Evolutionary conservation across 192 early-diverging fungal genomes (phyloP).

Genomic region (Cetraspora pellucida): DNA sequence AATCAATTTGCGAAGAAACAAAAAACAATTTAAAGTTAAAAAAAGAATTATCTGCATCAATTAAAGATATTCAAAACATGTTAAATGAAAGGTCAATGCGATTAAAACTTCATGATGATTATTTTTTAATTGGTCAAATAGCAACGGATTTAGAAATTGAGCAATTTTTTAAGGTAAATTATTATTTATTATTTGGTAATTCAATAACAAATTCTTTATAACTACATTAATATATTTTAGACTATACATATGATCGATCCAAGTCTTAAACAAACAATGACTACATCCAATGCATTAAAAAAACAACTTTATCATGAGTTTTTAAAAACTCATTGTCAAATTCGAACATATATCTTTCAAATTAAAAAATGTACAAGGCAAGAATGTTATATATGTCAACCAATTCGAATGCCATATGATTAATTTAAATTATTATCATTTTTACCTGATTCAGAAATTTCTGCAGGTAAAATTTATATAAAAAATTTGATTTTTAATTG

Average conservation of each 20-base stretch:
- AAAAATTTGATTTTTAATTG: neutral
- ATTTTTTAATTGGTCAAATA: too few species aligned
- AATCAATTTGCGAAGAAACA: neutral
- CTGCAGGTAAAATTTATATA: neutral
- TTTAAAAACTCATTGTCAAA: constrained; percentile 2
- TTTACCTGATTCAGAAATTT: constrained; percentile 1
- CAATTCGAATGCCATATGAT: neutral
- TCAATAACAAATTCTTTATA: too few species aligned
- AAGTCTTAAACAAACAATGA: neutral
- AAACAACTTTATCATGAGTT: neutral
- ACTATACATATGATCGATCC: too few species aligned
- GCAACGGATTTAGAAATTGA: too few species aligned
- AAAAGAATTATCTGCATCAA: neutral
- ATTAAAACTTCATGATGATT: too few species aligned
- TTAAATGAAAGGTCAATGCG: too few species aligned
- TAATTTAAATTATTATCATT: neutral
- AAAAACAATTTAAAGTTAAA: neutral
- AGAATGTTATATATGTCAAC: neutral
- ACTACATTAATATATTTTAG: too few species aligned
- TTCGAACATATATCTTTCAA: neutral
- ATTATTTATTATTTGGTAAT: too few species aligned
- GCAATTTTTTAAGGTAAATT: too few species aligned
- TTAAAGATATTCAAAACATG: neutral
- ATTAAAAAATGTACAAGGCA: neutral
- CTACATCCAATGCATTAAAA: neutral